Evolutionary conservation across 805 yeast genomes (phyloP), one percentile per base, ranked within the genome.

Genomic region (Saccharomycopsis vini): DNA sequence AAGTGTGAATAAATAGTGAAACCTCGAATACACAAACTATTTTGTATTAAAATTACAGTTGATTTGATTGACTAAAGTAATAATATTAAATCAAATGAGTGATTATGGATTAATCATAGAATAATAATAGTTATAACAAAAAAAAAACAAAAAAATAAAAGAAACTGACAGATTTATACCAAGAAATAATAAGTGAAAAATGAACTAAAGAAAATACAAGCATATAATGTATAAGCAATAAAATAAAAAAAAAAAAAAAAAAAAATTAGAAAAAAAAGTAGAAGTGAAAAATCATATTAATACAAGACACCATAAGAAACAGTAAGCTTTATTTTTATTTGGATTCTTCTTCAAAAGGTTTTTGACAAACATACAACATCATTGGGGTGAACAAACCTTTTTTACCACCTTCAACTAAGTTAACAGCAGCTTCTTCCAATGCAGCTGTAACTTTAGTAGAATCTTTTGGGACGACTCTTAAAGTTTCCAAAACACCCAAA

Each of bases 391-490:
- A 92, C 53, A 92, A 72, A 57, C 83, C 80, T 63, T 81, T 73
- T 65, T 73, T 73, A 62, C 96, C 98, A 65, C 98, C 98, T 45
- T 79, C 84, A 46, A 89, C 96, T 58, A 92, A 75, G 63, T 88
- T 89, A 49, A 90, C 80, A 45, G 97, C 97, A 50, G 98, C 98
- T 62, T 89, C 92, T 69, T 92, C 98, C 54, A 92, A 75, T 24
- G 97, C 97, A 50, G 66, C 73, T 34, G 97, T 87, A 52, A 92
- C 97, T 69, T 86, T 79, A 60, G 73, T 74, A 16, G 90, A 84
- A 48, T 96, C 98, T 65, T 82, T 77, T 61, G 97, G 97, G 38
- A 97, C 97, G 45, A 92, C 54, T 47, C 95, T 92, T 24, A 88
- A 41, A 59, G 66, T 77, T 69, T 92, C 98, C 72, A 92, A 64